Evolutionary conservation across 169 alveolate genomes (phyloP), one percentile per base, ranked within the genome.

Genomic region (Plasmodium malariae): DNA sequence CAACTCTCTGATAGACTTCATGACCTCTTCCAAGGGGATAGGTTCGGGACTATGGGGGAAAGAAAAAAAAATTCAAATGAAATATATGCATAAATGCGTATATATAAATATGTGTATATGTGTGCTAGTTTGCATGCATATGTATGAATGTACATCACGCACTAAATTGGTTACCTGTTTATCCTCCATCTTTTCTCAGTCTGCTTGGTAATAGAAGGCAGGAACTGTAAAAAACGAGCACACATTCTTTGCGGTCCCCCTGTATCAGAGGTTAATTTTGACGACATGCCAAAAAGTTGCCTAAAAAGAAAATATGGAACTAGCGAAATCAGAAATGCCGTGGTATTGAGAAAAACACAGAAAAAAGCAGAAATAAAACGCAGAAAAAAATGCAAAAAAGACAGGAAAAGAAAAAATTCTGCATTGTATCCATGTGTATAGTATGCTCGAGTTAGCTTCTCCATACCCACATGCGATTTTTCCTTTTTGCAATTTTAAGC

Each of bases 261-360:
- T 49, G 54, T 73, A 17, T 86, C 92, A 12, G 40, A 26, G 40
- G 67, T 69, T 19, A 17, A 19, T 28, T 86, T 69, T 57, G 67
- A 86, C 3, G 32, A 86, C 40, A 54, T 86, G 32, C 92, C 92
- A 21, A n/a, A 34, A 26, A 32, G 49, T 3, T 86, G 92, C 26
- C 24, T 86, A 60, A 86, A 86, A 55, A 86, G 59, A 30, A 86
- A 86, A 73, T 86, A 86, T 70, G 92, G 92, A 28, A 86, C 92
- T 19, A n/a, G 62, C 32, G 68, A 72, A 45, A 24, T 86, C 68
- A 40, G 40, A 28, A 86, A 69, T 21, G 92, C 78, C 14, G 92
- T 86, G 87, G 92, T 86, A 86, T 17, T 51, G 11, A 28, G 3
- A 51, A 57, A 40, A 30, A 73, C 9, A 40, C 3, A 9, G 17